phyloP scores from a whole-genome alignment of 78 protist species.

The Trichosphaerium sp. region DNA sequence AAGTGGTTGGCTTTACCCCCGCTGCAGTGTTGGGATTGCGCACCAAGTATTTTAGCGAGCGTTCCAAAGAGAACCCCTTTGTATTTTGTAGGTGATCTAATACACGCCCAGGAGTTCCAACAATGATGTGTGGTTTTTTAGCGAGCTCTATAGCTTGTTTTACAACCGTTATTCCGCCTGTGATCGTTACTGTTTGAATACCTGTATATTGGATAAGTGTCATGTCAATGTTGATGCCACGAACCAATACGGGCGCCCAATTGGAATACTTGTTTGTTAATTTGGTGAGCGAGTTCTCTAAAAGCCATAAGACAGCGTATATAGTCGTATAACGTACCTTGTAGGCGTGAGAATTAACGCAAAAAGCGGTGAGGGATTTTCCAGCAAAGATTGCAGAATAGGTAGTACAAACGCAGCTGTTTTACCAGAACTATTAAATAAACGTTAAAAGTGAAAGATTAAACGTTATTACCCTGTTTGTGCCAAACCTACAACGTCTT shows the following conservation, averaged over 20 bases:
- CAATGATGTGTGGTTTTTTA: conserved; percentile 88
- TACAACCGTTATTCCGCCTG: conserved; percentile 30
- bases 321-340: neutral
- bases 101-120: conserved; percentile 96
- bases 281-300: conserved; percentile 93
- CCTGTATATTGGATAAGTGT: too few relatives aligned
- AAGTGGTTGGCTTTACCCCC: neutral
- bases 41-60: conserved; percentile 50
- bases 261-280: conserved; percentile 78
- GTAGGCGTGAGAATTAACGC: conserved; percentile 70
- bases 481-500: conserved; percentile 87
- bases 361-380: conserved; percentile 31
- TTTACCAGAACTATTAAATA: conserved; percentile 97
- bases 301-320: too few relatives aligned
- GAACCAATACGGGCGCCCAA: conserved; percentile 81
- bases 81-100: conserved; percentile 84
- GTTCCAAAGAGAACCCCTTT: conserved; percentile 81
- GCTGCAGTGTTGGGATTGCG: too few relatives aligned
- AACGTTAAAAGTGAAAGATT: too few relatives aligned
- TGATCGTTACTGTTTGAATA: conserved; percentile 68
- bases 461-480: too few relatives aligned
- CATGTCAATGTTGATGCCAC: conserved; percentile 57
- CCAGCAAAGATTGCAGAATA: conserved; percentile 62
- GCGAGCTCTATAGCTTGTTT: conserved; percentile 70
- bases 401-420: conserved; percentile 95